Evolutionary conservation across 257 asterid genomes (phyloP).

Genomic region (Gentiana straminea): DNA sequence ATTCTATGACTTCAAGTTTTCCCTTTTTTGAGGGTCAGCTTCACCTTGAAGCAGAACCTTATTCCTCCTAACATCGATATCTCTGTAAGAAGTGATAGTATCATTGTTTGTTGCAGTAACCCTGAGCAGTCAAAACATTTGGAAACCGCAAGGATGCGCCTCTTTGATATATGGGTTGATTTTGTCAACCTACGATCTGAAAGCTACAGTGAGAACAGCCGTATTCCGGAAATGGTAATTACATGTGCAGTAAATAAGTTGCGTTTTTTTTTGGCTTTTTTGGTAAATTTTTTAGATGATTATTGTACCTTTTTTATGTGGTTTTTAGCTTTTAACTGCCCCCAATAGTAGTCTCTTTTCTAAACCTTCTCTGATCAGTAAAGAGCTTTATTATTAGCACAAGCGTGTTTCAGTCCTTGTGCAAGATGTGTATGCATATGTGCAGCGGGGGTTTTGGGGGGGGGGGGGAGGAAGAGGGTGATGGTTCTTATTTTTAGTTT

Average conservation of each 20-base stretch:
- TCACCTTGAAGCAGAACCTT: not conserved
- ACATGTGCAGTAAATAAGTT: not conserved
- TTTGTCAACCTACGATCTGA: conserved; percentile 92
- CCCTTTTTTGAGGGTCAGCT: not conserved
- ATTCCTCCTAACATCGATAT: not conserved
- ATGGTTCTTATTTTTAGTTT: too few species aligned
- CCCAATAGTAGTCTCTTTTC: too few species aligned
- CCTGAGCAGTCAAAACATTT: conserved; percentile 96
- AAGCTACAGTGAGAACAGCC: conserved; percentile 74
- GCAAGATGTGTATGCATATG: too few species aligned
- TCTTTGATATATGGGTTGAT: conserved; percentile 79
- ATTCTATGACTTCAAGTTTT: too few species aligned
- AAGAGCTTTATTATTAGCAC: too few species aligned
- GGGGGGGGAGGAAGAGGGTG: too few species aligned
- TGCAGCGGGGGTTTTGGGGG: too few species aligned
- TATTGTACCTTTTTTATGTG: too few species aligned
- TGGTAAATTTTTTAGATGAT: too few species aligned
- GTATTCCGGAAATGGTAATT: conserved; percentile 83
- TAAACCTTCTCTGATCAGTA: too few species aligned
- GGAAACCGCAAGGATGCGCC: conserved; percentile 92
- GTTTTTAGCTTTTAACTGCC: too few species aligned
- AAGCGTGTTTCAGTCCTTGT: too few species aligned
- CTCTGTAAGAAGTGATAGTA: not conserved
- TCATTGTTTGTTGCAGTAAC: conserved; percentile 34
- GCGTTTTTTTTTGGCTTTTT: not conserved